These are phyloP conservation scores for Priceomyces fermenticarens DNA, from an alignment of 805 yeast species.

Conservation along the genomic window DNA sequence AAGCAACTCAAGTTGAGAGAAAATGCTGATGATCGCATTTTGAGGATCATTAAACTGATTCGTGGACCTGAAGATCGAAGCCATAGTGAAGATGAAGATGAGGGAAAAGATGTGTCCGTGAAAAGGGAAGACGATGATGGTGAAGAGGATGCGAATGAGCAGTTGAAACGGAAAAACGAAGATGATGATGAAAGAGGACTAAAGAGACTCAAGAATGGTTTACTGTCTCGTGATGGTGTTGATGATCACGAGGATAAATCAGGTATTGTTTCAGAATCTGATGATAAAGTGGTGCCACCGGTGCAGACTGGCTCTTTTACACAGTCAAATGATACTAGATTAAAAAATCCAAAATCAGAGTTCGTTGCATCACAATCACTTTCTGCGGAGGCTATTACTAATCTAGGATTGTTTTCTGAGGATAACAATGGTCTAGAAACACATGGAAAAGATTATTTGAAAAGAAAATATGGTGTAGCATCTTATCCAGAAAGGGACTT, in stretches of 20 bases:
- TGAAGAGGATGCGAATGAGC: conserved; percentile 2
- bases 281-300: conserved; percentile 42
- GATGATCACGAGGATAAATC: conserved; percentile 3
- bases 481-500: conserved; percentile 83
- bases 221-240: conserved; percentile 3
- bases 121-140: conserved; percentile 3
- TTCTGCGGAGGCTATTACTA: conserved; percentile 58
- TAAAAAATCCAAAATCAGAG: conserved; percentile 72
- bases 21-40: conserved; percentile 24
- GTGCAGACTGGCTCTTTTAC: conserved; percentile 43
- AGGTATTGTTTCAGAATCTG: conserved; percentile 12
- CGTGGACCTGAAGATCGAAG: neutral
- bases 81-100: conserved; percentile 7
- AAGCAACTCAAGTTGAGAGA: conserved; percentile 35
- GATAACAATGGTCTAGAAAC: conserved; percentile 55
- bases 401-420: conserved; percentile 64
- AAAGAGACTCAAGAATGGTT: conserved; percentile 3
- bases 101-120: conserved; percentile 3
- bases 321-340: conserved; percentile 54
- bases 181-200: conserved; percentile 1
- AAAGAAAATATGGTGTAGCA: conserved; percentile 80
- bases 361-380: conserved; percentile 68
- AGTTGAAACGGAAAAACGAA: conserved; percentile 1
- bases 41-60: conserved; percentile 15
- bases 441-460: conserved; percentile 71